A percentile compares a stretch with the other conserved stretches of the same genome.
These are phyloP conservation scores for Hibiscus mutabilis DNA, from an alignment of 345 rosid species.

Conservation along the genomic window DNA sequence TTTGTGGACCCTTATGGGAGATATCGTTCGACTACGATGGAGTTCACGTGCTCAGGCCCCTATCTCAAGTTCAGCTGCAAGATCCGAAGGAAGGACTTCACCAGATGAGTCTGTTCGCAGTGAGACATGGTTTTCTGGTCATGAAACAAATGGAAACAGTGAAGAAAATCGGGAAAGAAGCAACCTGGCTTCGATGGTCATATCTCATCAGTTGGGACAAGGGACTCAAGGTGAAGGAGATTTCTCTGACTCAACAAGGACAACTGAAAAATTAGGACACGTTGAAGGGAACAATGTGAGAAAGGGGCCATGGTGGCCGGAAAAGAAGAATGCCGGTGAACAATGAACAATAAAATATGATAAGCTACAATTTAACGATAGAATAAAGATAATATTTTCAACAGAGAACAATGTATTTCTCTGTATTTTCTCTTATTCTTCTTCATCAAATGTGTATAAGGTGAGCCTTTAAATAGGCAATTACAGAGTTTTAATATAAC, in stretches of 20 bases:
- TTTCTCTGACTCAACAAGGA: constrained; percentile 19
- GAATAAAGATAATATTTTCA: no score
- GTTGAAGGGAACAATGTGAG: constrained; percentile 35
- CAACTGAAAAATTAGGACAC: constrained; percentile 25
- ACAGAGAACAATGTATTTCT: no score
- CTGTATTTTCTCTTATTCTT: no score
- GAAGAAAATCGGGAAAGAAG: constrained; percentile 42
- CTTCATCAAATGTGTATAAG: no score
- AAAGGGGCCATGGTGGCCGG: no score
- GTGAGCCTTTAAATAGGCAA: no score
- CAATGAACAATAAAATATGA: no score
- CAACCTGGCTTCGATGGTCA: constrained; percentile 29
- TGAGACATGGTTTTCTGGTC: constrained; percentile 86
- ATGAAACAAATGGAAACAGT: constrained; percentile 53
- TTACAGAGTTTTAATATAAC: no score
- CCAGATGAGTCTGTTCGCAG: constrained; percentile 56
- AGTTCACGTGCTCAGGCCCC: constrained; percentile 53
- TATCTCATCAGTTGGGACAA: constrained; percentile 29
- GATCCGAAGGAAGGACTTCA: constrained; percentile 48
- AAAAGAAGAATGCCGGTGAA: no score
- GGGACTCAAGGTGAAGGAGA: constrained; percentile 32
- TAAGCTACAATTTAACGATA: no score
- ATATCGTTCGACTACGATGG: constrained; percentile 66
- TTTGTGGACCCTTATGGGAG: constrained; percentile 67
- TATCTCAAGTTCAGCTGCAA: constrained; percentile 43